A percentile compares a stretch with the other conserved stretches of the same genome.
These are phyloP conservation scores for Aspergillus puulaauensis DNA, from an alignment of 2,329 filamentous ascomycete species.

Conservation along the genomic window DNA sequence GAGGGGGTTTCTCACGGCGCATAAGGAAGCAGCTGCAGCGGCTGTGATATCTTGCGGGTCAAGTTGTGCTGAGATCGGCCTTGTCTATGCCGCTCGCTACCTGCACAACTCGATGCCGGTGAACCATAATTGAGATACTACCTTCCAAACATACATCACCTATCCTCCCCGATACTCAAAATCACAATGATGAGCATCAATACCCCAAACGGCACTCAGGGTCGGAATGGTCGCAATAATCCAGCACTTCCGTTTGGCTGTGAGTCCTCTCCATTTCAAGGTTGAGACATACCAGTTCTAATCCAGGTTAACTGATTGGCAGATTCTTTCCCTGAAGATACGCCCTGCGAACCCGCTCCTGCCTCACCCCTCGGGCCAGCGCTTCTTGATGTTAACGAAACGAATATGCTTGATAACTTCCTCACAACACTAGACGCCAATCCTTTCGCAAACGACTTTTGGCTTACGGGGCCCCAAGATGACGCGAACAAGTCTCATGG, in stretches of 20 bases:
- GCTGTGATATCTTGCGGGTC: slow-evolving; percentile 4
- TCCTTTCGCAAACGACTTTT: slow-evolving; percentile 40
- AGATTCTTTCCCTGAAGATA: slow-evolving; percentile 40
- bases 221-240: slow-evolving; percentile 45
- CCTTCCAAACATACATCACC: not conserved
- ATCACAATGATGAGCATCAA: slow-evolving; percentile 29
- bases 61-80: slow-evolving; percentile 31
- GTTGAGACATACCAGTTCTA: slow-evolving; percentile 7
- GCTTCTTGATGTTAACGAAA: slow-evolving; percentile 60
- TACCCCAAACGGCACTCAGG: slow-evolving; percentile 28
- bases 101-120: slow-evolving; percentile 22
- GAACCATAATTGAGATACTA: slow-evolving; percentile 7
- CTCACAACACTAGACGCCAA: slow-evolving; percentile 44
- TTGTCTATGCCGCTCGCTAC: slow-evolving; percentile 23
- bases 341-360: slow-evolving; percentile 51
- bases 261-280: slow-evolving; percentile 45
- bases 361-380: slow-evolving; percentile 65
- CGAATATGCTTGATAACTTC: slow-evolving; percentile 54
- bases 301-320: not conserved
- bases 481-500: slow-evolving; percentile 28
- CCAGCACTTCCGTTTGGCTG: slow-evolving; percentile 66
- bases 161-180: not conserved
- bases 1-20: not conserved
- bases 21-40: not conserved
- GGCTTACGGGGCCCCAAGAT: slow-evolving; percentile 25